Evolutionary conservation across 163 green algal genomes (phyloP).

Genomic region (Trebouxiophyceae sp.): DNA sequence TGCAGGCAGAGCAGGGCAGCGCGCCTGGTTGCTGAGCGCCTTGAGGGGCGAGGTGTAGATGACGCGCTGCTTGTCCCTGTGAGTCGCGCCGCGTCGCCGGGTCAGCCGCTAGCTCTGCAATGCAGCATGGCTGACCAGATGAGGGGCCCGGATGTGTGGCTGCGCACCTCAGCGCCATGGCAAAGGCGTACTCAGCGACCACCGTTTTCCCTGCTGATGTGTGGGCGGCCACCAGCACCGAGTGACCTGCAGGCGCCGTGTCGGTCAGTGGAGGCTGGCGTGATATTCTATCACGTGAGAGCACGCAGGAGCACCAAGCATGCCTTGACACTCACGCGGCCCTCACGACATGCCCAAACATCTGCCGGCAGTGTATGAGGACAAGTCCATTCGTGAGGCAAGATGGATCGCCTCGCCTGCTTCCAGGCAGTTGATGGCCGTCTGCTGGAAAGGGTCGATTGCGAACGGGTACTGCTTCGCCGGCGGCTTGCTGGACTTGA

Average conservation of each 20-base stretch:
- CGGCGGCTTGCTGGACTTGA: constrained; percentile 4
- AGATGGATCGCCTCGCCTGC: constrained; percentile 33
- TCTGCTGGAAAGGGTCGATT: constrained; percentile 93
- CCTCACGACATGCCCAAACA: too few species aligned
- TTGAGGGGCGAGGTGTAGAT: constrained; percentile 98
- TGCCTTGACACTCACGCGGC: too few species aligned
- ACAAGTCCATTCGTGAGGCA: too few species aligned
- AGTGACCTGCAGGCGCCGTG: constrained; percentile 38
- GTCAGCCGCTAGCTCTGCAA: too few species aligned
- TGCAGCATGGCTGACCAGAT: too few species aligned
- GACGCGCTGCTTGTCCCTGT: constrained; percentile 76
- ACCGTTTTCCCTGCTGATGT: constrained; percentile 97
- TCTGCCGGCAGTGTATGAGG: too few species aligned
- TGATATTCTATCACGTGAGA: too few species aligned
- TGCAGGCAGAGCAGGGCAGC: neutral
- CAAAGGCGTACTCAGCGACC: constrained; percentile 95
- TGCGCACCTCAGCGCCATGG: constrained; percentile 75
- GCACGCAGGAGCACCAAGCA: too few species aligned
- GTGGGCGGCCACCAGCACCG: constrained; percentile 90
- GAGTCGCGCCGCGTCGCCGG: too few species aligned
- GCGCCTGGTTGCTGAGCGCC: constrained; percentile 85
- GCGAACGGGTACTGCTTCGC: constrained; percentile 84
- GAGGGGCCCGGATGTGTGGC: too few species aligned
- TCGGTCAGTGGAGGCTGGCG: too few species aligned
- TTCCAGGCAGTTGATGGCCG: constrained; percentile 74